Evolutionary conservation across 2,329 filamentous ascomycete species (phyloP).

Genomic region (Calonectria multiphialidica): DNA sequence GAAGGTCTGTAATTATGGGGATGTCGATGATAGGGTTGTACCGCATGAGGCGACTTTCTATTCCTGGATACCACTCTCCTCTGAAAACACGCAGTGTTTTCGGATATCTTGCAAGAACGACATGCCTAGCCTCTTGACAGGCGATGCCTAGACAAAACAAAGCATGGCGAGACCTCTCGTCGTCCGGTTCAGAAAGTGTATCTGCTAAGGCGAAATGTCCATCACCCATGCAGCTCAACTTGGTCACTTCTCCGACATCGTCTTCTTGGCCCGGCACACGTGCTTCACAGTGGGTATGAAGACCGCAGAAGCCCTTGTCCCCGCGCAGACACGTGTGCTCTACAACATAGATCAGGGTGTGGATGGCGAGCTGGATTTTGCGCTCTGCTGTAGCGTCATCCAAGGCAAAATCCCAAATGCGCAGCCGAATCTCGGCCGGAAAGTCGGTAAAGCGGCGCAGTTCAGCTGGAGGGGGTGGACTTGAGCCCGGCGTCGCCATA

Average conservation of each 20-base stretch:
- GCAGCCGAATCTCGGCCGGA: not conserved
- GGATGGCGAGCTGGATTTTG: not conserved
- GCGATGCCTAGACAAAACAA: not conserved
- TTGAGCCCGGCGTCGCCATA: not conserved
- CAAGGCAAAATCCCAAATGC: not conserved
- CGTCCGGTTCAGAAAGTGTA: not conserved
- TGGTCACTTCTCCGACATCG: not conserved
- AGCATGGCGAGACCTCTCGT: not conserved
- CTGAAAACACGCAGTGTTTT: not conserved
- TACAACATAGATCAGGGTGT: not conserved
- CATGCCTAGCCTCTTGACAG: not conserved
- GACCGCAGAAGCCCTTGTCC: not conserved
- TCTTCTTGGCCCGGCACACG: not conserved
- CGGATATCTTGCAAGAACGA: not conserved
- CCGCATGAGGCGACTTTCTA: not conserved
- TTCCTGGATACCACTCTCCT: not conserved
- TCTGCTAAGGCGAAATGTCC: not conserved
- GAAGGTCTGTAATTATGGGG: not conserved
- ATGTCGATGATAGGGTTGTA: not conserved
- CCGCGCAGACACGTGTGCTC: not conserved
- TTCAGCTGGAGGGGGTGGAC: not conserved
- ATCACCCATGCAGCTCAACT: not conserved
- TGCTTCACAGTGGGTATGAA: not conserved
- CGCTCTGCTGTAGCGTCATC: not conserved
- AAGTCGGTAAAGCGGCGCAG: not conserved